Percentiles rank a stretch among this genome's conserved stretches.
These are phyloP conservation scores for Plasmodium gallinaceum DNA, from an alignment of 169 alveolate genomes.

Conservation along the genomic window DNA sequence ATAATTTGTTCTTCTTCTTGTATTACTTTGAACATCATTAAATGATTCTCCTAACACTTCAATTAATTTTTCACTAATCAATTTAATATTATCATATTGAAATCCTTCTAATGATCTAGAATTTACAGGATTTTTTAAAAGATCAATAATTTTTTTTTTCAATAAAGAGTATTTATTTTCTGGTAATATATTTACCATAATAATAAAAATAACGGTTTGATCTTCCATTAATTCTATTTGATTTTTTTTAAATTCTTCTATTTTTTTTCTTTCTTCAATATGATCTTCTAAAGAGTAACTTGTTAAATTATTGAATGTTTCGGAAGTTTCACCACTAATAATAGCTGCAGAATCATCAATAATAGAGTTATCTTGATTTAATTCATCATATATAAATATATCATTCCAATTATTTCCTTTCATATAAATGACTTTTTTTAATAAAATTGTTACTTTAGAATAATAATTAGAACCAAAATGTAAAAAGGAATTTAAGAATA, in stretches of 20 bases:
- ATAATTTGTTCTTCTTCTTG: conserved; percentile 32
- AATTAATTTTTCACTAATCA: conserved; percentile 18
- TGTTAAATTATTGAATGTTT: neutral
- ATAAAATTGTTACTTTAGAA: conserved; percentile 13
- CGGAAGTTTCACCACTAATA: neutral
- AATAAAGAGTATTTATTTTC: conserved; percentile 21
- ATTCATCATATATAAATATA: conserved; percentile 23
- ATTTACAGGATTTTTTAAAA: conserved; percentile 38
- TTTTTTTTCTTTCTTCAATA: conserved; percentile 1
- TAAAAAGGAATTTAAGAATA: conserved; percentile 16
- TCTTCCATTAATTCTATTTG: conserved; percentile 10
- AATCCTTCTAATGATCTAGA: conserved; percentile 57
- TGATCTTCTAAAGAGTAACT: neutral
- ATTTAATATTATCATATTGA: conserved; percentile 31
- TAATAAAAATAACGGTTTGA: conserved; percentile 32
- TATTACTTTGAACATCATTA: conserved; percentile 8
- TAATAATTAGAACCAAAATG: conserved; percentile 37
- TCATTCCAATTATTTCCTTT: neutral
- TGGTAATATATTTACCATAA: conserved; percentile 30
- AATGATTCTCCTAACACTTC: conserved; percentile 57
- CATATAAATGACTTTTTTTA: conserved; percentile 33
- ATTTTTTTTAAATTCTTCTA: conserved; percentile 18
- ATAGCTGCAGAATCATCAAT: no score
- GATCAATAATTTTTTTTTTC: conserved; percentile 16
- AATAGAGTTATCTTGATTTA: neutral